A percentile compares a stretch with the other conserved stretches of the same genome.
Conservation (phyloP, 2,329 filamentous ascomycete species). For the Orbilia oligospora region DNA sequence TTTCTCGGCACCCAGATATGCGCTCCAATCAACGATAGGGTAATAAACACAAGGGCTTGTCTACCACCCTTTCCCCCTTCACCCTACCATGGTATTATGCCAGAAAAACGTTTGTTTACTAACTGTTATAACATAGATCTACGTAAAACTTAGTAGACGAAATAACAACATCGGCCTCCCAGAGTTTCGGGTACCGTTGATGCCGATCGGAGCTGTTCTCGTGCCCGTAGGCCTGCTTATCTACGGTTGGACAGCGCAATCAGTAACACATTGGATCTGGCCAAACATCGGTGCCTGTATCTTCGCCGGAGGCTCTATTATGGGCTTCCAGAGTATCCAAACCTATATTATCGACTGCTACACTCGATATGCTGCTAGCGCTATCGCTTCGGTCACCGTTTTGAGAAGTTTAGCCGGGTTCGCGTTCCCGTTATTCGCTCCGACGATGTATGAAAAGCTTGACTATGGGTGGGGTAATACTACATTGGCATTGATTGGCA, state of each 20-base stretch:
- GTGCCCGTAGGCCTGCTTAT: constrained; percentile 73
- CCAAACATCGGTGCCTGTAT: constrained; percentile 74
- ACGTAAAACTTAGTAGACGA: constrained; percentile 66
- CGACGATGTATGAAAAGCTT: constrained; percentile 68
- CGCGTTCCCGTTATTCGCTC: constrained; percentile 75
- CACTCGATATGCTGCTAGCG: constrained; percentile 69
- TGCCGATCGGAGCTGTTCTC: constrained; percentile 72
- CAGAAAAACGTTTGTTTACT: constrained; percentile 53
- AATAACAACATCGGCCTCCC: constrained; percentile 66
- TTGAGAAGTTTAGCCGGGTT: constrained; percentile 73
- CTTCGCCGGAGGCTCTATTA: constrained; percentile 72
- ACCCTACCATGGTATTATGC: constrained; percentile 62
- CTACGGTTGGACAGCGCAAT: constrained; percentile 74
- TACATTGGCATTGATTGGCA: constrained; percentile 69
- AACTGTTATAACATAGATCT: constrained; percentile 64
- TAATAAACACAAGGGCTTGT: constrained; percentile 20
- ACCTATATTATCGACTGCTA: constrained; percentile 76
- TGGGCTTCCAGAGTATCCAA: constrained; percentile 74
- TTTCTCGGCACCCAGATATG: constrained; percentile 67
- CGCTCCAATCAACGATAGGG: constrained; percentile 66
- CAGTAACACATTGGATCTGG: constrained; percentile 73
- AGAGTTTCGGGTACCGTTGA: constrained; percentile 71
- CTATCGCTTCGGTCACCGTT: constrained; percentile 72
- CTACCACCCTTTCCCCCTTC: constrained; percentile 62
- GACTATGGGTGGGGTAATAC: constrained; percentile 72